phyloP scores from a whole-genome alignment of 139 green algal genomes.

The Micractinium conductrix region DNA sequence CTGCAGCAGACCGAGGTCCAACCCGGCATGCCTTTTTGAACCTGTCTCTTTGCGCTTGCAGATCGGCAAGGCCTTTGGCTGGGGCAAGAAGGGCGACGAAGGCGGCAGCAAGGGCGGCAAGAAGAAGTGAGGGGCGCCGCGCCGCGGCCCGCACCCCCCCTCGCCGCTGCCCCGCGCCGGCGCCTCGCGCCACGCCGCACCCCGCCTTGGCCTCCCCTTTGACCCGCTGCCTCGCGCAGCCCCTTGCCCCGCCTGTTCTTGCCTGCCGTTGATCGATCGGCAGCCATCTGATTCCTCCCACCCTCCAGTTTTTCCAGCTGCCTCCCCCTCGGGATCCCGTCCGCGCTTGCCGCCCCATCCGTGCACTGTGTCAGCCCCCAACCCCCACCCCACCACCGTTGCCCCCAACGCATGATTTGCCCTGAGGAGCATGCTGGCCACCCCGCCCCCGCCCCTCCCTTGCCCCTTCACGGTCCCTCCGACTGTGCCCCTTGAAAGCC shows the following conservation, averaged over 20 bases:
- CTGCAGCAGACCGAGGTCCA: background rate
- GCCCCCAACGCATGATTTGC: too few relatives aligned
- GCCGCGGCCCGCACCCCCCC: background rate
- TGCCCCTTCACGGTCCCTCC: too few relatives aligned
- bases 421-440: too few relatives aligned
- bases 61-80: conserved; percentile 45
- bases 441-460: too few relatives aligned
- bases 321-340: too few relatives aligned
- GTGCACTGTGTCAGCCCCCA: background rate
- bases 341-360: too few relatives aligned
- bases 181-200: too few relatives aligned
- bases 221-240: too few relatives aligned
- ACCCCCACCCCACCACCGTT: too few relatives aligned
- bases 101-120: background rate
- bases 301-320: too few relatives aligned
- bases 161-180: background rate
- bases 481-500: too few relatives aligned
- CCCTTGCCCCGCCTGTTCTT: background rate
- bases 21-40: background rate
- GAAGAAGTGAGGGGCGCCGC: background rate
- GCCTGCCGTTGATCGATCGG: background rate
- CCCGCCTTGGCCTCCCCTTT: background rate
- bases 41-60: conserved; percentile 17
- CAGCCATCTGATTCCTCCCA: background rate
- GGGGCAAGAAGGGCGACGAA: conserved; percentile 54